A percentile compares a stretch with the other conserved stretches of the same genome.
Evolutionary conservation across 2,329 filamentous ascomycete species (phyloP).

Genomic region (Pseudogymnoascus sp.): DNA sequence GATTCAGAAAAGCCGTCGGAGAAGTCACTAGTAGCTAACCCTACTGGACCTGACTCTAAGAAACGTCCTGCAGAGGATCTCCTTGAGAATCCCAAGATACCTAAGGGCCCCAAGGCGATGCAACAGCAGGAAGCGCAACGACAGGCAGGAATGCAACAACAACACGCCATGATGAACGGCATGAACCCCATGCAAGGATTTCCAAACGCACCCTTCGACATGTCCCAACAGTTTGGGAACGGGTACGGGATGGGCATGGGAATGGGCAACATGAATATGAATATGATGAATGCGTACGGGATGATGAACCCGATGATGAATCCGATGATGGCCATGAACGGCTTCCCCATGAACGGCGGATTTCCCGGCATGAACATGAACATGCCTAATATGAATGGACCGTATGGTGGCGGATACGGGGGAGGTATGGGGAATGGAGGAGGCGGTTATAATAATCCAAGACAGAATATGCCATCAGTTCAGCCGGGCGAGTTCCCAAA

Average conservation of each 20-base stretch:
- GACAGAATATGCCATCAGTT: slow-evolving; percentile 16
- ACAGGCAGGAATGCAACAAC: slow-evolving; percentile 30
- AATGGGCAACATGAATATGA: slow-evolving; percentile 19
- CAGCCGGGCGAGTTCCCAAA: slow-evolving; percentile 39
- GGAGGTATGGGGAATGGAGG: slow-evolving; percentile 26
- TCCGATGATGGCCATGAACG: slow-evolving; percentile 28
- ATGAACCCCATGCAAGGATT: slow-evolving; percentile 33
- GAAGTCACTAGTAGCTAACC: slow-evolving; percentile 26
- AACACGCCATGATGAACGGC: slow-evolving; percentile 39
- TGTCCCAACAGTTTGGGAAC: slow-evolving; percentile 22
- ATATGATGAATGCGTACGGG: slow-evolving; percentile 25
- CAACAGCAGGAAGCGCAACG: slow-evolving; percentile 38
- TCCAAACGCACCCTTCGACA: slow-evolving; percentile 23
- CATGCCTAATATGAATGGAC: slow-evolving; percentile 29
- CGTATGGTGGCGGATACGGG: slow-evolving; percentile 27
- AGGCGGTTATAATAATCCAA: slow-evolving; percentile 17
- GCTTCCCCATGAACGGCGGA: slow-evolving; percentile 30
- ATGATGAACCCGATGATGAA: slow-evolving; percentile 26
- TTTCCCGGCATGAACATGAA: slow-evolving; percentile 23
- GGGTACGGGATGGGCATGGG: slow-evolving; percentile 31
- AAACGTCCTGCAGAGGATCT: slow-evolving; percentile 77
- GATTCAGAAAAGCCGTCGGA: slow-evolving; percentile 24
- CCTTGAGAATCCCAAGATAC: slow-evolving; percentile 54
- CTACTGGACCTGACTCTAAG: slow-evolving; percentile 42
- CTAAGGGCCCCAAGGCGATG: slow-evolving; percentile 59